phyloP scores from a whole-genome alignment of 2,329 filamentous ascomycete species.

The Xenoacremonium recifei region DNA sequence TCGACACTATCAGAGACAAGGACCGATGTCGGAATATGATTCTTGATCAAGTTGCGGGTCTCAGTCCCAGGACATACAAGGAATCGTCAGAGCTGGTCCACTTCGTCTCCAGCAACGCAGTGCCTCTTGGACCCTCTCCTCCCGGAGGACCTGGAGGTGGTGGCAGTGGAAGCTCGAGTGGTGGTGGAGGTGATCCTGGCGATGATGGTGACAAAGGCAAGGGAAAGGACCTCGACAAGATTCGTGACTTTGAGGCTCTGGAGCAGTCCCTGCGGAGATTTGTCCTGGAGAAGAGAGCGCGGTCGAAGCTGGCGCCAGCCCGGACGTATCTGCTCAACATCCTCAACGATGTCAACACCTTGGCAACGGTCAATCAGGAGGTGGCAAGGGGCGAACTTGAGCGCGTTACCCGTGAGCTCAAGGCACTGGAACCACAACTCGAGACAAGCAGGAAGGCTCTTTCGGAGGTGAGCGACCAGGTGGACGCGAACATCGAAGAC shows the following conservation, averaged over 20 bases:
- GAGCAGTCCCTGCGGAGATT: slow-evolving; percentile 89
- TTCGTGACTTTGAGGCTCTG: slow-evolving; percentile 84
- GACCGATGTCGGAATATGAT: slow-evolving; percentile 89
- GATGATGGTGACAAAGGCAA: slow-evolving; percentile 67
- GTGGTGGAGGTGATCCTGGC: slow-evolving; percentile 53
- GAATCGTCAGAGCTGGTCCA: slow-evolving; percentile 91
- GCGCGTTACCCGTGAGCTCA: slow-evolving; percentile 76
- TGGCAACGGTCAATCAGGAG: slow-evolving; percentile 84
- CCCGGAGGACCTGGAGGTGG: slow-evolving; percentile 54
- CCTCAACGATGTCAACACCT: slow-evolving; percentile 77
- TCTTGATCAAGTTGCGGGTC: slow-evolving; percentile 77
- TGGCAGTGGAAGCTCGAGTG: slow-evolving; percentile 52
- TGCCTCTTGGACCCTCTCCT: slow-evolving; percentile 67
- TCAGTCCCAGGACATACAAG: slow-evolving; percentile 93
- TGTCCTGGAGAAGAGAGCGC: slow-evolving; percentile 90
- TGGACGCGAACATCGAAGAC: slow-evolving; percentile 79
- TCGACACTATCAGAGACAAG: slow-evolving; percentile 91
- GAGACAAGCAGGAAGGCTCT: slow-evolving; percentile 81
- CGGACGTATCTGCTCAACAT: slow-evolving; percentile 95
- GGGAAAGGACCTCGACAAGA: slow-evolving; percentile 83
- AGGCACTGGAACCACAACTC: slow-evolving; percentile 79
- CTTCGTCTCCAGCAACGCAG: slow-evolving; percentile 95
- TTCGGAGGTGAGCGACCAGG: slow-evolving; percentile 74
- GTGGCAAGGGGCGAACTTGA: slow-evolving; percentile 83
- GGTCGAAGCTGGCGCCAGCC: slow-evolving; percentile 92